Base-by-base conservation (phyloP, 768 basidiomycete genomes). In the Serpula lacrymans region DNA sequence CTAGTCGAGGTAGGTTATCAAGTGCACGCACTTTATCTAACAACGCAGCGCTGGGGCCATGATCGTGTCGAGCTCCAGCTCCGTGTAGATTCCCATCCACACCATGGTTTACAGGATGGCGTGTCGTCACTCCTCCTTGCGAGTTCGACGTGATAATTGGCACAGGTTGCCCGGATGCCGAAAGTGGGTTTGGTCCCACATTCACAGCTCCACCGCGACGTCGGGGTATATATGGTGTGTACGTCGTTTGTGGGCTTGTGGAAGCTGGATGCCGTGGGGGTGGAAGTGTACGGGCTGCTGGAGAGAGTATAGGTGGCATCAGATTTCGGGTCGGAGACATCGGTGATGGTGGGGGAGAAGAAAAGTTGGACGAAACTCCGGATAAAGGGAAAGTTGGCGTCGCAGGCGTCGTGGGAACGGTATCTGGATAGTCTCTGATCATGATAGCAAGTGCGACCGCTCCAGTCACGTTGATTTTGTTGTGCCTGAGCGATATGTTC, bases 361-460 rank as follows among this genome's bases (percentile, higher is more conserved):
- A 45, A 20, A 65, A 53, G 28, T 46, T 3, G 6, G 53, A 37
- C 8, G 51, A 44, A 2, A 40, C 17, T 7, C 4, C 53, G 33
- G 14, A 39, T 18, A 38, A 20, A 16, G 43, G 46, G 17, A 52
- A 48, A 1, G 46, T 7, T 38, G 50, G 6, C 36, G 39, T 35
- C 5, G 34, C 34, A 23, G 46, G 33, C 1, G 38, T 54, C 14
- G 54, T 55, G 21, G 73, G 68, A 6, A 82, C 75, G 30, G 84
- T 72, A 49, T 96, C 91, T 3, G 91, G 89, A 56, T 97, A 98
- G 61, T 99, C 95, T 37, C 88, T 80, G 47, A 97, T 93, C 90
- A 99, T 94, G 37, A 96, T 74, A 0, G 95, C 93, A 10, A 98
- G 72, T 0, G 92, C 88, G 5, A 98, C 91, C 6, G 87, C 92